phyloP scores from a whole-genome alignment of 768 basidiomycete species.

The Rhodotorula diobovata region DNA sequence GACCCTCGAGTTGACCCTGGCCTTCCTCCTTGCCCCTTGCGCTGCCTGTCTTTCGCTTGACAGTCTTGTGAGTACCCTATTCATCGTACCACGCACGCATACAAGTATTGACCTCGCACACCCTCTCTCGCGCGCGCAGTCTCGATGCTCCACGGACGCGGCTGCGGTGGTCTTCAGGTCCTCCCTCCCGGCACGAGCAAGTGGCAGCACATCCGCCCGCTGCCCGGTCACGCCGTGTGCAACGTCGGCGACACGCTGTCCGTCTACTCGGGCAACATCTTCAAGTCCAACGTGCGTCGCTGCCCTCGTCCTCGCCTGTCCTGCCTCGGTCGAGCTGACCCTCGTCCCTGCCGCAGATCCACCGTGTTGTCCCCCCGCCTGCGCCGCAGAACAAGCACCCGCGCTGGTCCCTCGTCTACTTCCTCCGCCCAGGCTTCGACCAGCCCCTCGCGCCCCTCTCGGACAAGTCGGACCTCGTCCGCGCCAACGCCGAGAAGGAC shows the following conservation, averaged over 20 bases:
- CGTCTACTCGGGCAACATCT: slow-evolving; percentile 34
- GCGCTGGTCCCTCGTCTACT: slow-evolving; percentile 35
- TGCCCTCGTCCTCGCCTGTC: no score
- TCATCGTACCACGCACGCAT: no score
- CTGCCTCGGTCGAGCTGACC: background rate
- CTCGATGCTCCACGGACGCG: slow-evolving; percentile 36
- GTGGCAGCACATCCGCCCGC: slow-evolving; percentile 35
- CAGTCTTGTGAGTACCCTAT: background rate
- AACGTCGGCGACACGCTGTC: slow-evolving; percentile 37
- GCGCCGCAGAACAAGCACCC: slow-evolving; percentile 8
- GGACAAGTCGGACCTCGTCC: slow-evolving; percentile 1
- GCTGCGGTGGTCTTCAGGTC: slow-evolving; percentile 37
- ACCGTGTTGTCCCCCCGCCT: slow-evolving; percentile 37
- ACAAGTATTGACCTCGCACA: no score
- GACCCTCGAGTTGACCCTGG: no score
- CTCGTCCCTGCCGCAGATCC: slow-evolving; percentile 7
- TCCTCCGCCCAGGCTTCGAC: slow-evolving; percentile 33
- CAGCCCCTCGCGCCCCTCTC: slow-evolving; percentile 10
- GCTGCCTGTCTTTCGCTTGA: background rate
- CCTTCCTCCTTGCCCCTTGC: background rate
- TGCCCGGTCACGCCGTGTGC: slow-evolving; percentile 36
- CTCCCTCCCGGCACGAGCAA: slow-evolving; percentile 25
- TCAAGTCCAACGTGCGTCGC: slow-evolving; percentile 24
- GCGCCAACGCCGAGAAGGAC: slow-evolving; percentile 10
- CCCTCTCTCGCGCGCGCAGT: background rate